phyloP scores from a whole-genome alignment of 495 filamentous ascomycete species.

The Rostrohypoxylon terebratum region DNA sequence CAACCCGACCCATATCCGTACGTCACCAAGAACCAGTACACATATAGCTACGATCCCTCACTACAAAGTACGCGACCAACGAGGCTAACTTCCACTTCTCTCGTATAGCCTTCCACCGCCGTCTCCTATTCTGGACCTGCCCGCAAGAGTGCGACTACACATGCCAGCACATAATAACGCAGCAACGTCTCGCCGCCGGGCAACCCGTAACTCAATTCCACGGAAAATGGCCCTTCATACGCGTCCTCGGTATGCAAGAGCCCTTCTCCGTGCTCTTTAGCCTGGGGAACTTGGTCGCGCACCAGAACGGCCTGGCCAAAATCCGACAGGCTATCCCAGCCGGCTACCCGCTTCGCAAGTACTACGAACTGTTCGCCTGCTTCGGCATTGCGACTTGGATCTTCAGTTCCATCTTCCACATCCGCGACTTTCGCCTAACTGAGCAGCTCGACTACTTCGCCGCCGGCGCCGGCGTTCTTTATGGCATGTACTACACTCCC shows the following conservation, averaged over 20 bases:
- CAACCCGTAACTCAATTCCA: conserved; percentile 89
- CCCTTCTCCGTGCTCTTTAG: conserved; percentile 94
- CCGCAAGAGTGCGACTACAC: conserved; percentile 96
- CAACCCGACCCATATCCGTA: conserved; percentile 65
- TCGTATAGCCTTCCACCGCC: conserved; percentile 70
- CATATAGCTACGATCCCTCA: neutral
- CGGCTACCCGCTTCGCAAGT: conserved; percentile 78
- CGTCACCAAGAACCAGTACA: conserved; percentile 39
- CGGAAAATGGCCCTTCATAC: conserved; percentile 98
- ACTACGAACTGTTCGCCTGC: conserved; percentile 84
- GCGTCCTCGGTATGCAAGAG: conserved; percentile 93
- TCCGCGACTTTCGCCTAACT: conserved; percentile 83
- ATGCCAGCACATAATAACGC: conserved; percentile 94
- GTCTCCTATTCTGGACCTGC: conserved; percentile 82
- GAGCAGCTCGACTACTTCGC: conserved; percentile 97
- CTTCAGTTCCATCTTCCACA: conserved; percentile 91
- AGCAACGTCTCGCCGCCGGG: conserved; percentile 72
- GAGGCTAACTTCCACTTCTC: conserved; percentile 15
- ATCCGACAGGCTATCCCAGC: conserved; percentile 76
- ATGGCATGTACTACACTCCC: conserved; percentile 85
- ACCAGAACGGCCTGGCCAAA: conserved; percentile 79
- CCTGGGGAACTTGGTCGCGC: conserved; percentile 87
- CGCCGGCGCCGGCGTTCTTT: conserved; percentile 90
- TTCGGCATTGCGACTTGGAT: conserved; percentile 85
- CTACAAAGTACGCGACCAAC: conserved; percentile 10